A percentile compares a stretch with the other conserved stretches of the same genome.
Conservation (phyloP, 2,329 filamentous ascomycete genomes). For the Xylaria hypoxylon region DNA sequence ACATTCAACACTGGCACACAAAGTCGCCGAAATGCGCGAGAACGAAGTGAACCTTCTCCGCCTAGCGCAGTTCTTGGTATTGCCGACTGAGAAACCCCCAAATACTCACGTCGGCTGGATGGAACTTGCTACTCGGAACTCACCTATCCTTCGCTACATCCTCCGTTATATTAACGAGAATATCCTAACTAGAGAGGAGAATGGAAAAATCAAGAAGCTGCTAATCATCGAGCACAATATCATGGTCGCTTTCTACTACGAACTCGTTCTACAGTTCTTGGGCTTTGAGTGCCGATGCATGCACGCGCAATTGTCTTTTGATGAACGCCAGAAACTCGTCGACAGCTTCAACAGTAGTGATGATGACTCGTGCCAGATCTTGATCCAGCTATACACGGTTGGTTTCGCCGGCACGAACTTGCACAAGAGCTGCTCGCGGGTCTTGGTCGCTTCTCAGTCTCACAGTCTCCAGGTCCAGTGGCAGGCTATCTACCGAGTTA, state of each 20-base stretch:
- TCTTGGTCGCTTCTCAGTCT: conserved; percentile 46
- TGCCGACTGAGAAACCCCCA: conserved; percentile 30
- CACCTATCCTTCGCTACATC: conserved; percentile 47
- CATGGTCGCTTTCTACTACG: conserved; percentile 50
- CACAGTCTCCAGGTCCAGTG: conserved; percentile 45
- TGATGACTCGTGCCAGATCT: conserved; percentile 44
- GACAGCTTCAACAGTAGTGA: conserved; percentile 44
- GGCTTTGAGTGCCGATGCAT: conserved; percentile 47
- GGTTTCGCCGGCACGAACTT: conserved; percentile 48
- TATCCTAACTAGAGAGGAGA: conserved; percentile 33
- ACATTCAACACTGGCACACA: conserved; percentile 34
- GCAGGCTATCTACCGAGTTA: conserved; percentile 48
- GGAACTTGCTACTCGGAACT: conserved; percentile 43
- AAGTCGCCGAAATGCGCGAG: conserved; percentile 43
- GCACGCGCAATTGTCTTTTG: conserved; percentile 41
- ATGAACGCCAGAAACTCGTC: conserved; percentile 44
- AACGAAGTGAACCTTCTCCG: conserved; percentile 38
- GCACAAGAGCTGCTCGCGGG: conserved; percentile 47
- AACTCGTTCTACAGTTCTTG: conserved; percentile 47
- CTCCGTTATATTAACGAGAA: conserved; percentile 45
- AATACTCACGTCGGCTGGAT: conserved; percentile 43
- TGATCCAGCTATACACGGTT: conserved; percentile 50
- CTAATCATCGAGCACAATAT: conserved; percentile 46
- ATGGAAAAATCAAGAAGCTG: conserved; percentile 46
- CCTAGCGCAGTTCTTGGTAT: conserved; percentile 42